These are phyloP conservation scores for Chalciporus sphaerocephalus DNA, from an alignment of 768 basidiomycete genomes.

Conservation along the genomic window DNA sequence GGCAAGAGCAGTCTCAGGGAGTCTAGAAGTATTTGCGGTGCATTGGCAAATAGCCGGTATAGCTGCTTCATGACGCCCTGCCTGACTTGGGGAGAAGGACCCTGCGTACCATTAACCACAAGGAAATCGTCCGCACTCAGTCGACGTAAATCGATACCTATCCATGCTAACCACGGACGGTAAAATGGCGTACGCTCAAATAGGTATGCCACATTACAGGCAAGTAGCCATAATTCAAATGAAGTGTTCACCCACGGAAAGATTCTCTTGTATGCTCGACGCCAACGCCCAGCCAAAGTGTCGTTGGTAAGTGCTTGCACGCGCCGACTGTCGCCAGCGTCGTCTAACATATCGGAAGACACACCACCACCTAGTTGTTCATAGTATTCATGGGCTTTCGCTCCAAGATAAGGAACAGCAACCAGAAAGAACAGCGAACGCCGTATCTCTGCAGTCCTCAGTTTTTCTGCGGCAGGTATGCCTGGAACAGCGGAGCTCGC, in stretches of 20 bases:
- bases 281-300: slow-evolving; percentile 48
- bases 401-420: slow-evolving; percentile 82
- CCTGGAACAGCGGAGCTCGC: slow-evolving; percentile 64
- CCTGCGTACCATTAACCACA: slow-evolving; percentile 12
- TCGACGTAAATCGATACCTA: slow-evolving; percentile 79
- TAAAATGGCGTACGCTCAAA: slow-evolving; percentile 85
- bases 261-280: slow-evolving; percentile 59
- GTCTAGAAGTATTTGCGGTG: slow-evolving; percentile 67
- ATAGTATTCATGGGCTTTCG: slow-evolving; percentile 86
- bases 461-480: slow-evolving; percentile 57
- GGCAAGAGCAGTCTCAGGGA: slow-evolving; percentile 78
- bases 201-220: slow-evolving; percentile 84
- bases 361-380: slow-evolving; percentile 85
- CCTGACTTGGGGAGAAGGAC: slow-evolving; percentile 20
- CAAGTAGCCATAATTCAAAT: slow-evolving; percentile 79
- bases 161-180: slow-evolving; percentile 87
- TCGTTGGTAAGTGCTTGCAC: slow-evolving; percentile 47
- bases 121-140: slow-evolving; percentile 69
- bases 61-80: slow-evolving; percentile 41
- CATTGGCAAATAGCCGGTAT: slow-evolving; percentile 43
- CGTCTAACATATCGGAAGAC: slow-evolving; percentile 60
- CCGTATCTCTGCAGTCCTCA: slow-evolving; percentile 65
- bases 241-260: slow-evolving; percentile 82
- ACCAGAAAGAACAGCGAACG: slow-evolving; percentile 81
- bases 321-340: slow-evolving; percentile 43